Base-by-base conservation (phyloP, 2,329 filamentous ascomycete genomes). In the Phialophora tarda region DNA sequence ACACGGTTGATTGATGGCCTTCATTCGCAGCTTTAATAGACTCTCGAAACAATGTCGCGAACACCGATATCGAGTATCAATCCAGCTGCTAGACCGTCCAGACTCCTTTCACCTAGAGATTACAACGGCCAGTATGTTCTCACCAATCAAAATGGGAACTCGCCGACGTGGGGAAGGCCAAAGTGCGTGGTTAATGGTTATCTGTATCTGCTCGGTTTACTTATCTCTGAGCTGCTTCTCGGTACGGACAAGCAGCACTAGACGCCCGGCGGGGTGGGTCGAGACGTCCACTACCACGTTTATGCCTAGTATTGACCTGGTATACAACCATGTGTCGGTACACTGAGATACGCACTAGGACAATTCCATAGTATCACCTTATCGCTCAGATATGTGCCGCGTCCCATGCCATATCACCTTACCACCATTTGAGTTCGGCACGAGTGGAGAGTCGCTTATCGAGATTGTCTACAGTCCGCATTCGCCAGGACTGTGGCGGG, bases 1-100 rank as follows among this genome's bases (percentile, higher is more conserved):
- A 59, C 38, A 48, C 26, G 34, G 17, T 48, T 59, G 57, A 48
- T 59, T 59, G 23, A 59, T 50, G n/a, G 57, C 48, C 5, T 44
- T 26, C 57, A 59, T 59, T 4, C 17, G 57, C 41, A 59, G 57
- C 57, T 59, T 59, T 59, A 59, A 48, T 44, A 47, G 34, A 59
- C 21, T n/a, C 28, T 59, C 57, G 34, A 26, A 23, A 17, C 24
- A 30, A 59, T 11, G 57, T 21, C 32, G 38, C 57, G 38, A 32
- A 8, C n/a, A 47, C 57, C 38, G 38, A 50, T 59, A 50, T 59
- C 41, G 38, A 47, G 57, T 59, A 59, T 48, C 57, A 59, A 59
- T 48, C 57, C 50, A 59, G 34, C 34, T 59, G 26, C 38, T 24
- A 41, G 4, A 28, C n/a, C 10, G 7, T 59, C 24, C 57, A 59